These are phyloP conservation scores for Abrus pulchellus DNA, from an alignment of 306 rosid genomes.

Conservation along the genomic window DNA sequence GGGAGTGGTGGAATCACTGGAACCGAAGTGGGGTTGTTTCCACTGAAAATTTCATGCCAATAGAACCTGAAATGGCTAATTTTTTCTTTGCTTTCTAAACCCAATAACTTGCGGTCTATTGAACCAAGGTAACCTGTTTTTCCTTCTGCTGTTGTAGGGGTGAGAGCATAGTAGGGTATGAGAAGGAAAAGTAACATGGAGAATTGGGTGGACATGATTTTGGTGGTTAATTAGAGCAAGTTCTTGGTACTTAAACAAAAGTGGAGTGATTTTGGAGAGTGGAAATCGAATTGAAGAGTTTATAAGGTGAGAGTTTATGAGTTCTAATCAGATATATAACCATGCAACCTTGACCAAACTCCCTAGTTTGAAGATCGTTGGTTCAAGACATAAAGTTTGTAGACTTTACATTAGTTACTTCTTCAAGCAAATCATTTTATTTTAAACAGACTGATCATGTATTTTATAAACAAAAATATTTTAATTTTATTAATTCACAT, in stretches of 20 bases:
- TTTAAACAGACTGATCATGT: too few relatives aligned
- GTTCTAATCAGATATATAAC: neutral
- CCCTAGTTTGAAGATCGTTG: too few relatives aligned
- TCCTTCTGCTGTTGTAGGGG: slow-evolving; percentile 3
- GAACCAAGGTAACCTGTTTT: slow-evolving; percentile 40
- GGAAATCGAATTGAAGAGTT: too few relatives aligned
- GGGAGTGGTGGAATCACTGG: slow-evolving; percentile 39
- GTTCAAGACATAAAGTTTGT: too few relatives aligned
- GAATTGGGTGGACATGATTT: neutral
- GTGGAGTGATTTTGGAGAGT: neutral
- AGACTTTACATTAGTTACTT: too few relatives aligned
- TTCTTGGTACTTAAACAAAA: neutral
- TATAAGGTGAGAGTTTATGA: too few relatives aligned
- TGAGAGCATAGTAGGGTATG: neutral
- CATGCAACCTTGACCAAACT: neutral
- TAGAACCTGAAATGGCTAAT: slow-evolving; percentile 63
- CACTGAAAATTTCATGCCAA: slow-evolving; percentile 66
- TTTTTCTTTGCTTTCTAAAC: slow-evolving; percentile 45
- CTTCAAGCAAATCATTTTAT: too few relatives aligned
- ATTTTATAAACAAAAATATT: too few relatives aligned
- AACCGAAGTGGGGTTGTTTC: slow-evolving; percentile 41
- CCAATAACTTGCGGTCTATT: slow-evolving; percentile 44
- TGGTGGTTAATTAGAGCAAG: too few relatives aligned
- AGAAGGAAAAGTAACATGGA: slow-evolving; percentile 5
- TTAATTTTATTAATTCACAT: too few relatives aligned